phyloP scores from a whole-genome alignment of 169 alveolate species.

The Eimeria tenella region DNA sequence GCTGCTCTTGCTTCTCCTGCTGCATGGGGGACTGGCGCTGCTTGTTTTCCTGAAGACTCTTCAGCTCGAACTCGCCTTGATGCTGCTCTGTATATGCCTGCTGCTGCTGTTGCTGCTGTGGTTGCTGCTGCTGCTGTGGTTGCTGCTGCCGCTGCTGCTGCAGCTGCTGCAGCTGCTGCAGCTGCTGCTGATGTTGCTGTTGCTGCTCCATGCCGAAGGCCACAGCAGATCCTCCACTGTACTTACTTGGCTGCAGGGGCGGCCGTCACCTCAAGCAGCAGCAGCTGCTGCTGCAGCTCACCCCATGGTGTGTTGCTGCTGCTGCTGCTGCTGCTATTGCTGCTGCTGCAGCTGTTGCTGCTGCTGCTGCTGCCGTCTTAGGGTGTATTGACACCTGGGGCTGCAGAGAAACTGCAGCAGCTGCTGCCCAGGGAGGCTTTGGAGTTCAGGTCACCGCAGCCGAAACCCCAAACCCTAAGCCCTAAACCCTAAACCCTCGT shows the following conservation, averaged over 20 bases:
- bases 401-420: background rate
- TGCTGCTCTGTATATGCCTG: background rate
- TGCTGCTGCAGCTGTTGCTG: background rate
- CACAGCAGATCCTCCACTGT: background rate
- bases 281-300: background rate
- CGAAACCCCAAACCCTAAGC: background rate
- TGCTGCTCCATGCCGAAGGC: background rate
- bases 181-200: background rate
- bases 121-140: background rate
- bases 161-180: background rate
- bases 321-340: background rate
- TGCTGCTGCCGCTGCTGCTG: background rate
- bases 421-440: background rate
- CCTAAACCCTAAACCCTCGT: background rate
- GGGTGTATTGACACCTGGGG: background rate
- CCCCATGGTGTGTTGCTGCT: slow-evolving; percentile 1
- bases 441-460: slow-evolving; percentile 29
- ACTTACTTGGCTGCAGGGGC: background rate
- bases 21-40: background rate
- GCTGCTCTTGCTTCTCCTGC: background rate
- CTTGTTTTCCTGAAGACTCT: background rate
- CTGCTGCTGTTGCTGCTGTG: background rate
- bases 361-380: background rate
- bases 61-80: background rate
- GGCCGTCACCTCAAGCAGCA: background rate